A percentile compares a stretch with the other conserved stretches of the same genome.
Evolutionary conservation across 176 grass and related monocot genomes (phyloP).

Genomic region (Oropetium thomaeum): DNA sequence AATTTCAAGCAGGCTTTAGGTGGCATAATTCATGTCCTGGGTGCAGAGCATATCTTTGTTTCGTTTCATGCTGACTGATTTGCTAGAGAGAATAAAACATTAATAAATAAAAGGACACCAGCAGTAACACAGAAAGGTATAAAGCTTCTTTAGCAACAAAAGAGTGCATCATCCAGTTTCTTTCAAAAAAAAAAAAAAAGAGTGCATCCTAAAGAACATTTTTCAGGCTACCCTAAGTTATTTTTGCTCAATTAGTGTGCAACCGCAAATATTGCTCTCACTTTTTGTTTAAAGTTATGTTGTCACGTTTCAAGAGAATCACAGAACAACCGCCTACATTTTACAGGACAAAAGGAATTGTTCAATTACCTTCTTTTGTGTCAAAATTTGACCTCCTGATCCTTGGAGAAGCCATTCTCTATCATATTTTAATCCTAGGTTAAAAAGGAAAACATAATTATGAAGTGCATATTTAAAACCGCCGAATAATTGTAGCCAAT

Average conservation of each 20-base stretch:
- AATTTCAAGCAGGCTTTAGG: background rate
- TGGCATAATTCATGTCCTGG: background rate
- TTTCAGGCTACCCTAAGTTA: background rate
- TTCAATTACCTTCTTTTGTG: constrained; percentile 76
- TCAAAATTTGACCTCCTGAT: constrained; percentile 72
- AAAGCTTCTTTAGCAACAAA: background rate
- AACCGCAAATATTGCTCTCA: background rate
- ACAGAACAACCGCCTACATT: background rate
- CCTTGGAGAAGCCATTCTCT: constrained; percentile 98
- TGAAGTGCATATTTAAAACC: background rate
- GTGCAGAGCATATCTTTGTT: background rate
- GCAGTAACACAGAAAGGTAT: background rate
- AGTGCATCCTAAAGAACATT: background rate
- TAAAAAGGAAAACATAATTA: background rate
- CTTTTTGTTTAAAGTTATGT: background rate
- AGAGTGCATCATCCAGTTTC: too few species aligned
- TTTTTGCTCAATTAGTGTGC: background rate
- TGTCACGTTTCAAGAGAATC: background rate
- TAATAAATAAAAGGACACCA: background rate
- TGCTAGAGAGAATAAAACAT: background rate
- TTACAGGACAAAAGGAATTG: background rate
- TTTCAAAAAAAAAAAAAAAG: too few species aligned
- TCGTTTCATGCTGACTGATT: background rate
- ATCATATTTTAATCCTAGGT: constrained; percentile 82
- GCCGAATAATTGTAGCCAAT: constrained; percentile 9